A percentile compares a stretch with the other conserved stretches of the same genome.
Conservation (phyloP, 768 basidiomycete genomes). For the Tylopilus subfusipes region DNA sequence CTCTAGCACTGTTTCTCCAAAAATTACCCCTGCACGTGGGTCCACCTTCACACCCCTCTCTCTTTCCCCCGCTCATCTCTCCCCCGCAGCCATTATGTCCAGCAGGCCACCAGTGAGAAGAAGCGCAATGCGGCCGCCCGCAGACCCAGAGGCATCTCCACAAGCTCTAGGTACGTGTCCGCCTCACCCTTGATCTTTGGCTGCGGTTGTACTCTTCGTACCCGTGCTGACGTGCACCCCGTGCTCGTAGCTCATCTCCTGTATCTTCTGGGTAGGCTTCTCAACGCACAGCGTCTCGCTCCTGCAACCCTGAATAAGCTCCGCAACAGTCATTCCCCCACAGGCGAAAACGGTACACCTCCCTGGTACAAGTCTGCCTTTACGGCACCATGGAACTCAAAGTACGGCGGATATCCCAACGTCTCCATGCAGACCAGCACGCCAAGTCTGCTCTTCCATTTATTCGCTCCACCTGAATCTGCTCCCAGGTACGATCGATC, state of each 20-base stretch:
- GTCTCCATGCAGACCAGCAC: conserved; percentile 60
- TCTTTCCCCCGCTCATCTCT: conserved; percentile 17
- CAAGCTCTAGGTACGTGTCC: conserved; percentile 42
- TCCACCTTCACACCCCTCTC: conserved; percentile 24
- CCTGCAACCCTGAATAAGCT: conserved; percentile 27
- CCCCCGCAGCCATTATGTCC: conserved; percentile 62
- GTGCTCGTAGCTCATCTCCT: conserved; percentile 25
- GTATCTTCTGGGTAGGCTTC: conserved; percentile 40
- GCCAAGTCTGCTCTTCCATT: conserved; percentile 62
- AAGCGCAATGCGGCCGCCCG: conserved; percentile 61
- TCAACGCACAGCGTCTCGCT: conserved; percentile 23
- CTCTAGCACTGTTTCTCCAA: conserved; percentile 78
- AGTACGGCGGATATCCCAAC: conserved; percentile 38
- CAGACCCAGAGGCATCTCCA: conserved; percentile 63
- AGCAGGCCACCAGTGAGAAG: conserved; percentile 83
- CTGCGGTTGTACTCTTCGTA: conserved; percentile 24
- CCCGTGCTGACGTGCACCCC: conserved; percentile 25
- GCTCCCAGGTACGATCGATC: conserved; percentile 35
- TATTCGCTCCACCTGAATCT: conserved; percentile 72
- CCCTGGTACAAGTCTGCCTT: conserved; percentile 30
- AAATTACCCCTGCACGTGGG: conserved; percentile 90
- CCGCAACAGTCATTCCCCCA: conserved; percentile 29
- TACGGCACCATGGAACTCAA: conserved; percentile 29
- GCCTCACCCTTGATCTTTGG: conserved; percentile 9
- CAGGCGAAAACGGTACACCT: conserved; percentile 21